Percentiles rank a stretch among this genome's conserved stretches.
phyloP scores from a whole-genome alignment of 441 rosid genomes.

The Gossypium lobatum region DNA sequence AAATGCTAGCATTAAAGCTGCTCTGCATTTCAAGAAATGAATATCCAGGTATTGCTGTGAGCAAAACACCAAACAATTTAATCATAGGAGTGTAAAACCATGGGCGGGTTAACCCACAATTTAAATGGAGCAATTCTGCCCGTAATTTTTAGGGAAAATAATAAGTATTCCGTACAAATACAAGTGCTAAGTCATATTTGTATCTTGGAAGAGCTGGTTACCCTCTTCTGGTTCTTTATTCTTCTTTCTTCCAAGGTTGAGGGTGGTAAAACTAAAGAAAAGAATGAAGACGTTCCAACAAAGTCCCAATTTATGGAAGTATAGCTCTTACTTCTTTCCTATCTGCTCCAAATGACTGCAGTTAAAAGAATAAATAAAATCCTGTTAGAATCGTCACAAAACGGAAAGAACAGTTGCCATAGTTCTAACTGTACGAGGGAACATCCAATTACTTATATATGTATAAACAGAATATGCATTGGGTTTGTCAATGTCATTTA shows the following conservation, averaged over 20 bases:
- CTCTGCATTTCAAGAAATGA: not conserved
- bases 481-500: not conserved
- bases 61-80: not conserved
- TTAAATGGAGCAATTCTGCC: slow-evolving; percentile 19
- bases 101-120: not conserved
- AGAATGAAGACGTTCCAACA: not conserved
- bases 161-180: slow-evolving; percentile 17
- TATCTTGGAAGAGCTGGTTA: slow-evolving; percentile 7
- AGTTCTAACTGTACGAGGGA: not conserved
- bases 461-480: not conserved
- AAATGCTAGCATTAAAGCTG: not conserved
- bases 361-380: slow-evolving; percentile 11
- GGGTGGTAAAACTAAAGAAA: not conserved
- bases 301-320: slow-evolving; percentile 42
- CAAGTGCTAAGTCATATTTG: slow-evolving; percentile 5
- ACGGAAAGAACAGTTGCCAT: not conserved
- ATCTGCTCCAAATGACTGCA: slow-evolving; percentile 82
- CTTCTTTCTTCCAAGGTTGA: slow-evolving; percentile 13
- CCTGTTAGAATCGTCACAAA: not conserved
- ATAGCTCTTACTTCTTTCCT: slow-evolving; percentile 70
- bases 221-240: slow-evolving; percentile 27
- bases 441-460: not conserved
- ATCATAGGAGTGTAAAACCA: not conserved
- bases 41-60: not conserved
- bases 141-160: not conserved